Conservation (phyloP, 148 eudicot species). For the Linanthus parryae region DNA sequence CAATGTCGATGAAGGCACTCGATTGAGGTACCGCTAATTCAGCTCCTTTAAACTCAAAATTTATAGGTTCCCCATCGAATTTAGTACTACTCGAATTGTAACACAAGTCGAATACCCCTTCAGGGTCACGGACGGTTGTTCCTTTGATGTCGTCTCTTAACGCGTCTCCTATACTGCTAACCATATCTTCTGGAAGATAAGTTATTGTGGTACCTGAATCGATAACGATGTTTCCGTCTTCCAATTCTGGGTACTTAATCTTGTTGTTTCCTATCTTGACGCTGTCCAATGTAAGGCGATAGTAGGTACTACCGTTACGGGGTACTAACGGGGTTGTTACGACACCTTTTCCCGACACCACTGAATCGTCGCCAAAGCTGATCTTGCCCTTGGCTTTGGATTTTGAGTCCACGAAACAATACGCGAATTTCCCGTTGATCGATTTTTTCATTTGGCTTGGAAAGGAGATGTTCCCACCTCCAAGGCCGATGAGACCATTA, state of each 20-base stretch:
- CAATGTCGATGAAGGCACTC: slow-evolving; percentile 25
- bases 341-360: slow-evolving; percentile 27
- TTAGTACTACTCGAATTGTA: slow-evolving; percentile 16
- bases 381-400: slow-evolving; percentile 31
- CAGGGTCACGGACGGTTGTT: slow-evolving; percentile 14
- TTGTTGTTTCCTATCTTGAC: slow-evolving; percentile 26
- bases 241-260: not conserved
- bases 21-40: slow-evolving; percentile 22
- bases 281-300: slow-evolving; percentile 39
- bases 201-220: slow-evolving; percentile 78
- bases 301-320: slow-evolving; percentile 17
- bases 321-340: slow-evolving; percentile 38
- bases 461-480: slow-evolving; percentile 25
- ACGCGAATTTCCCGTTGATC: slow-evolving; percentile 29
- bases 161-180: slow-evolving; percentile 2
- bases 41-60: slow-evolving; percentile 35
- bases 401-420: slow-evolving; percentile 16
- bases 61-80: slow-evolving; percentile 19
- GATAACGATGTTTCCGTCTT: slow-evolving; percentile 54
- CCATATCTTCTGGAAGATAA: slow-evolving; percentile 21
- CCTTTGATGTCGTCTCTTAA: slow-evolving; percentile 16
- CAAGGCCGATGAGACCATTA: slow-evolving; percentile 32
- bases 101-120: slow-evolving; percentile 22
- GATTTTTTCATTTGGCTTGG: slow-evolving; percentile 10
- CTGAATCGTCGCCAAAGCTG: slow-evolving; percentile 33